Evolutionary conservation across 1,139 yeast species (phyloP).

Genomic region (Candida pseudoviswanathii): DNA sequence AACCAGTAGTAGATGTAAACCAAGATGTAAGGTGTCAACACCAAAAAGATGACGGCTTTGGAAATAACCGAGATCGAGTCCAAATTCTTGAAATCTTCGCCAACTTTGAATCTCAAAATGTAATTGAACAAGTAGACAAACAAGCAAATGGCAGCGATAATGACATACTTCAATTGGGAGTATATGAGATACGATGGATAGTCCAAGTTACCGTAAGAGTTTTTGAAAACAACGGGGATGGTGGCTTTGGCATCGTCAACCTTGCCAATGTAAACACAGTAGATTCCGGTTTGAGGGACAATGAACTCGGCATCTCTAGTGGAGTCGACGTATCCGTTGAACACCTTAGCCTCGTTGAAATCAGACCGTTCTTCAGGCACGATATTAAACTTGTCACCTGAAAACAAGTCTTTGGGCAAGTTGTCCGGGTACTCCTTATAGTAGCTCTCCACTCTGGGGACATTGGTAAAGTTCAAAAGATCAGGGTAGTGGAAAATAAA

Average conservation of each 20-base stretch:
- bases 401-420: constrained; percentile 8
- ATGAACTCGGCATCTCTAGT: constrained; percentile 14
- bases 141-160: constrained; percentile 20
- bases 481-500: constrained; percentile 29
- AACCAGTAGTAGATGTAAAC: constrained; percentile 16
- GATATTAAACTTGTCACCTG: constrained; percentile 12
- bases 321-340: constrained; percentile 14
- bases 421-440: constrained; percentile 12
- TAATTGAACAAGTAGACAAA: constrained; percentile 29
- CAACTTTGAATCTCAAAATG: constrained; percentile 31
- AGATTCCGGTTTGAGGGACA: constrained; percentile 30
- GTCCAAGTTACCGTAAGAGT: constrained; percentile 32
- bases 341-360: constrained; percentile 11
- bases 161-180: constrained; percentile 20
- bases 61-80: constrained; percentile 38
- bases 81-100: constrained; percentile 31
- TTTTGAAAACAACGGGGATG: constrained; percentile 24
- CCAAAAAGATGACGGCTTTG: constrained; percentile 32
- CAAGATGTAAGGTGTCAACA: constrained; percentile 27
- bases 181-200: constrained; percentile 23
- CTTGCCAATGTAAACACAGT: constrained; percentile 38
- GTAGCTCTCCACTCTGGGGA: constrained; percentile 24
- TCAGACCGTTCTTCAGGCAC: constrained; percentile 8
- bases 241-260: constrained; percentile 16
- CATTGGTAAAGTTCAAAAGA: constrained; percentile 22